Base-by-base conservation (phyloP, 805 yeast species). In the Yarrowia sp. region DNA sequence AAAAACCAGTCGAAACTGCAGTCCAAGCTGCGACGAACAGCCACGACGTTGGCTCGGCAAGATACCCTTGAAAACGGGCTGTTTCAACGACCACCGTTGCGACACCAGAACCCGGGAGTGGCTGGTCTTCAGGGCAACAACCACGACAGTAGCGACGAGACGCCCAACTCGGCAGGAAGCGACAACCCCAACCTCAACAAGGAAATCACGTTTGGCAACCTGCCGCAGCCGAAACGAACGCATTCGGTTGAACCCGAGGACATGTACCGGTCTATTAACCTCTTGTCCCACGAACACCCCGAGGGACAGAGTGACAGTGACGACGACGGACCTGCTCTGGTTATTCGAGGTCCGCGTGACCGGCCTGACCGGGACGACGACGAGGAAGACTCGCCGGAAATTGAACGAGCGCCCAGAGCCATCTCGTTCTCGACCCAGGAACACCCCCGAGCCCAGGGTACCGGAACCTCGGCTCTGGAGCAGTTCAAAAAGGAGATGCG, bases 1-100 rank as follows among this genome's bases (percentile, higher is more conserved):
- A 89, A 89, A 71, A 86, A 83, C 70, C 83, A 84, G 67, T 91
- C 98, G n/a, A 90, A 89, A 74, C 76, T 86, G 70, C 90, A 93
- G 76, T 89, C 87, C 77, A 86, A 86, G 75, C 87, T 92, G 89
- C 86, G 99, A 74, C 82, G 97, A 70, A 86, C 92, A 0, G 87
- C 89, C 9, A 89, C 95, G 1, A 75, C 89, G 65, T 87, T 89
- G 26, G 88, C 89, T 0, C 77, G 84, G 45, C 79, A 84, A 14
- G 76, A 74, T 19, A 66, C 75, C 15, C 9, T 53, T 3, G 68
- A 53, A 36, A 52, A 50, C 42, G 61, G 61, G 0, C 50, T 50
- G 2, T 53, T 50, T 16, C 53, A 53, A 10, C 68, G 68, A n/a
- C 68, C 61, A 15, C 61, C 55, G 2, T 10, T 59, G 42, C 10